A percentile compares a stretch with the other conserved stretches of the same genome.
Conservation (phyloP, 192 early-diverging fungal species). For the Entrophospora sp. region DNA sequence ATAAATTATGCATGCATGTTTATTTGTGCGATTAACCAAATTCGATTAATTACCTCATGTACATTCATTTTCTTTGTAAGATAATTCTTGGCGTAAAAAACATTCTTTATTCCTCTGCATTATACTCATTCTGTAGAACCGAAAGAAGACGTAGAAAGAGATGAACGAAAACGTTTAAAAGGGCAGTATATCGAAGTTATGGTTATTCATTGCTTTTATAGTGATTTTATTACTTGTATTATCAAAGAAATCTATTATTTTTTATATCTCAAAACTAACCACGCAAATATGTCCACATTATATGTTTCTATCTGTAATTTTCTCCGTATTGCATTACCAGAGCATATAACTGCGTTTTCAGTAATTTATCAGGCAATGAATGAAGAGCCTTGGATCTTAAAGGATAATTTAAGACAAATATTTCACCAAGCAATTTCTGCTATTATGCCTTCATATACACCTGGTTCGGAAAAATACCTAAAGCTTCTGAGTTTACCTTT, state of each 20-base stretch:
- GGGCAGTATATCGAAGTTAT: no score
- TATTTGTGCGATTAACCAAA: no score
- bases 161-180: no score
- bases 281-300: not conserved
- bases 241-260: not conserved
- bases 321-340: not conserved
- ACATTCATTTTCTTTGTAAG: no score
- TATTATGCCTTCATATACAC: not conserved
- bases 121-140: no score
- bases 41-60: no score
- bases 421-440: constrained; percentile 8
- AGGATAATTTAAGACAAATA: constrained; percentile 12
- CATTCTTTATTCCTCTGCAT: no score
- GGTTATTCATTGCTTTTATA: no score
- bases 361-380: constrained; percentile 9
- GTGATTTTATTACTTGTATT: no score
- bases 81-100: no score
- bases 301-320: constrained; percentile 2
- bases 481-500: constrained; percentile 8
- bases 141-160: no score
- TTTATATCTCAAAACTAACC: not conserved
- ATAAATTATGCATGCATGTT: no score
- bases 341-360: constrained; percentile 1
- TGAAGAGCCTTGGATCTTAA: constrained; percentile 1
- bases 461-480: constrained; percentile 2